Evolutionary conservation across 768 basidiomycete species (phyloP).

Genomic region (Tulasnella sp.): DNA sequence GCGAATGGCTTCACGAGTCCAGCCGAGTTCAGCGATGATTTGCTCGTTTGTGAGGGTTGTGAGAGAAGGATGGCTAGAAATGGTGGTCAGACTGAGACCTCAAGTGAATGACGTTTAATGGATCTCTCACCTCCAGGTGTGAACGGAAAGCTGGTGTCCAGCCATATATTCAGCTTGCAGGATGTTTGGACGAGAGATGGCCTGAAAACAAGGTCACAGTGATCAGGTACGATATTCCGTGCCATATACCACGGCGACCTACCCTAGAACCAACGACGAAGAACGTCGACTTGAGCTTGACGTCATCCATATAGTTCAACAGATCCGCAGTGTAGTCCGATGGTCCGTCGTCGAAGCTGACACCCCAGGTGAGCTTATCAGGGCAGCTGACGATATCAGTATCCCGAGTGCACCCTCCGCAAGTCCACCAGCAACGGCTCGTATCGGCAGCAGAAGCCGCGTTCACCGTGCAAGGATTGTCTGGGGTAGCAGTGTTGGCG

Average conservation of each 20-base stretch:
- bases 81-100: neutral
- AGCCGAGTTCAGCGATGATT: slow-evolving; percentile 84
- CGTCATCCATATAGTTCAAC: slow-evolving; percentile 60
- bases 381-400: slow-evolving; percentile 77
- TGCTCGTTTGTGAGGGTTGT: slow-evolving; percentile 74
- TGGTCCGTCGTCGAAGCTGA: slow-evolving; percentile 76
- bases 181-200: slow-evolving; percentile 62
- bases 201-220: slow-evolving; percentile 24
- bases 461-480: slow-evolving; percentile 53
- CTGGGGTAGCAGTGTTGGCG: slow-evolving; percentile 36
- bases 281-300: slow-evolving; percentile 74
- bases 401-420: slow-evolving; percentile 62
- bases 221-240: neutral
- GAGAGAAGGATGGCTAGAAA: slow-evolving; percentile 51
- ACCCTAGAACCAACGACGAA: slow-evolving; percentile 82
- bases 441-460: slow-evolving; percentile 51
- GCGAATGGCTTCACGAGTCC: slow-evolving; percentile 80
- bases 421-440: slow-evolving; percentile 75
- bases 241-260: neutral
- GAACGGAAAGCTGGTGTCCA: slow-evolving; percentile 72
- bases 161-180: slow-evolving; percentile 72
- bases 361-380: slow-evolving; percentile 54
- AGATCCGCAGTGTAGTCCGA: slow-evolving; percentile 71
- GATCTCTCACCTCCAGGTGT: slow-evolving; percentile 51
- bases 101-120: neutral